Conservation (phyloP, 345 rosid species). For the Adansonia digitata region DNA sequence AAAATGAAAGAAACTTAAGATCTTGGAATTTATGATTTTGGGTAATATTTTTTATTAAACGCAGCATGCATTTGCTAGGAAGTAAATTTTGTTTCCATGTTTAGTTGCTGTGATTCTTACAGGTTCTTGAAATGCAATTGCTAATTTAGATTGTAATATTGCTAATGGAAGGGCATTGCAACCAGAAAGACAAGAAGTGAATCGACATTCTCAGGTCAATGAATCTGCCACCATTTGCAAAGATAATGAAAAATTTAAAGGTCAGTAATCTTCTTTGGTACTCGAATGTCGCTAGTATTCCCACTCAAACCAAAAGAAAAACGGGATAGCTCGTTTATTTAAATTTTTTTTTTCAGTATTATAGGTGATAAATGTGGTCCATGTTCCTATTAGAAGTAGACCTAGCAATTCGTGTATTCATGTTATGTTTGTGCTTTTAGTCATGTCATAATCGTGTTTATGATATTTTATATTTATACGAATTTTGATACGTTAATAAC, state of each 20-base stretch:
- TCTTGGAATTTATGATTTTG: neutral
- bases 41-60: neutral
- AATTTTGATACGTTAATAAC: no score
- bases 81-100: neutral
- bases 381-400: neutral
- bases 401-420: no score
- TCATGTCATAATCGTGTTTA: no score
- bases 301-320: neutral
- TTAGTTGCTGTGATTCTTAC: neutral
- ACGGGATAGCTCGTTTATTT: neutral
- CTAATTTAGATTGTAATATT: neutral
- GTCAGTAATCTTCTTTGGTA: neutral
- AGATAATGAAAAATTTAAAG: slow-evolving; percentile 7
- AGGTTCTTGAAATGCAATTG: slow-evolving; percentile 9
- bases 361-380: neutral
- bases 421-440: no score
- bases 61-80: neutral
- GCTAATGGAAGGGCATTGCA: neutral
- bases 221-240: neutral
- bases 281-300: neutral
- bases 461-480: no score
- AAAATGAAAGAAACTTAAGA: neutral
- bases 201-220: slow-evolving; percentile 8
- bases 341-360: no score
- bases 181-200: neutral